Conservation (phyloP, 805 yeast genomes). For the Brettanomyces nanus region DNA sequence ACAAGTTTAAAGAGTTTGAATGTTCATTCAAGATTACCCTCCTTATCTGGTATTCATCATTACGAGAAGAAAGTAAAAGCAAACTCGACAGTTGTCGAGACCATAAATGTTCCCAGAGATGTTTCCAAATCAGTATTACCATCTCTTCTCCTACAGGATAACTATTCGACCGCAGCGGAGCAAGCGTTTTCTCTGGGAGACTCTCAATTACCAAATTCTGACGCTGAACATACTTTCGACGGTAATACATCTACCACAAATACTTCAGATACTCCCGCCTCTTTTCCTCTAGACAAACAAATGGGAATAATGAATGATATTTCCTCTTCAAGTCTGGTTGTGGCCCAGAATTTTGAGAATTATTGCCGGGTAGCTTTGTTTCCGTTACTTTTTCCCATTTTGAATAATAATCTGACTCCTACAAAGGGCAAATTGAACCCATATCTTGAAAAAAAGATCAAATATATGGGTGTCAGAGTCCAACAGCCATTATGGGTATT, state of each 20-base stretch:
- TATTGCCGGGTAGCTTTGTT: slow-evolving; percentile 26
- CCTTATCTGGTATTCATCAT: too few relatives aligned
- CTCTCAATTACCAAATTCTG: too few relatives aligned
- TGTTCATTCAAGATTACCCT: too few relatives aligned
- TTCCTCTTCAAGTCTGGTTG: slow-evolving; percentile 28
- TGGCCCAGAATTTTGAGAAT: slow-evolving; percentile 32
- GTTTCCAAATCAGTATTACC: slow-evolving; percentile 15
- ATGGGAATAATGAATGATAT: slow-evolving; percentile 25
- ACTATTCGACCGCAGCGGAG: too few relatives aligned
- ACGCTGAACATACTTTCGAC: too few relatives aligned
- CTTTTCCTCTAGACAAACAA: slow-evolving; percentile 26
- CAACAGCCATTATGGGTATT: slow-evolving; percentile 50
- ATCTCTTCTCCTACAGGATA: not conserved
- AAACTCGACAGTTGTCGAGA: too few relatives aligned
- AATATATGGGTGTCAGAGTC: slow-evolving; percentile 11
- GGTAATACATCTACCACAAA: too few relatives aligned
- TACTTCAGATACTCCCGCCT: slow-evolving; percentile 18
- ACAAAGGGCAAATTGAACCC: slow-evolving; percentile 14
- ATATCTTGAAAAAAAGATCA: slow-evolving; percentile 20
- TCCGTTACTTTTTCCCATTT: slow-evolving; percentile 11
- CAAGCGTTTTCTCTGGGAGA: too few relatives aligned
- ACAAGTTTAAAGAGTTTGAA: not conserved
- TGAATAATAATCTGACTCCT: not conserved
- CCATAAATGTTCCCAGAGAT: slow-evolving; percentile 7
- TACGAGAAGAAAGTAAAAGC: too few relatives aligned